These are phyloP conservation scores for Albifimbria verrucaria DNA, from an alignment of 2,329 filamentous ascomycete genomes.

Conservation along the genomic window DNA sequence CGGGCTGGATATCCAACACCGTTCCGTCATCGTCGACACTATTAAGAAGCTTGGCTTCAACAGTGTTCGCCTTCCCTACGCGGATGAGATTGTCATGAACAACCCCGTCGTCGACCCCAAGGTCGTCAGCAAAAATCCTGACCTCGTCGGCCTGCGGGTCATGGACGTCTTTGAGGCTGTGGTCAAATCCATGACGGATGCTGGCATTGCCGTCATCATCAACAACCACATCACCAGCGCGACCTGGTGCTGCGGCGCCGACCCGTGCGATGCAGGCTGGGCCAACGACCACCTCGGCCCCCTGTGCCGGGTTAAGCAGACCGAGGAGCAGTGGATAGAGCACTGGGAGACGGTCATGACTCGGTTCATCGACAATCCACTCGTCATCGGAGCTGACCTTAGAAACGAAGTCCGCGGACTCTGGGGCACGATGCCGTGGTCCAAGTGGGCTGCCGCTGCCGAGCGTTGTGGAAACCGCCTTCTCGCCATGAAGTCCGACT, in stretches of 20 bases:
- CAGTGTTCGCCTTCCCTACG: constrained; percentile 65
- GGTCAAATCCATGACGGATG: constrained; percentile 56
- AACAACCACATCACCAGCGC: constrained; percentile 71
- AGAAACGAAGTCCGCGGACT: constrained; percentile 67
- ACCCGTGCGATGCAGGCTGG: constrained; percentile 67
- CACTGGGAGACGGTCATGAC: constrained; percentile 65
- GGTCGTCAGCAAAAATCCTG: constrained; percentile 55
- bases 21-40: constrained; percentile 54
- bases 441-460: constrained; percentile 60
- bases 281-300: constrained; percentile 60
- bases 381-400: constrained; percentile 64
- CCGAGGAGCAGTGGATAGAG: constrained; percentile 62
- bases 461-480: constrained; percentile 61
- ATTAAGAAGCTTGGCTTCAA: constrained; percentile 66
- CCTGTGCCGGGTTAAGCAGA: constrained; percentile 59
- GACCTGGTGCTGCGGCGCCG: constrained; percentile 66
- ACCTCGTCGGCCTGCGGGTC: constrained; percentile 53
- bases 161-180: constrained; percentile 61
- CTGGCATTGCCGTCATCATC: constrained; percentile 61
- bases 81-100: constrained; percentile 62
- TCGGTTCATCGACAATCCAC: constrained; percentile 53
- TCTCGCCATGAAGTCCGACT: constrained; percentile 56
- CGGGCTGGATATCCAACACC: constrained; percentile 61
- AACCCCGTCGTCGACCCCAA: constrained; percentile 52
- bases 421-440: constrained; percentile 68